Percentiles rank a stretch among this genome's conserved stretches.
Conservation (phyloP, 2,329 filamentous ascomycete species). For the Gaeumannomyces tritici region DNA sequence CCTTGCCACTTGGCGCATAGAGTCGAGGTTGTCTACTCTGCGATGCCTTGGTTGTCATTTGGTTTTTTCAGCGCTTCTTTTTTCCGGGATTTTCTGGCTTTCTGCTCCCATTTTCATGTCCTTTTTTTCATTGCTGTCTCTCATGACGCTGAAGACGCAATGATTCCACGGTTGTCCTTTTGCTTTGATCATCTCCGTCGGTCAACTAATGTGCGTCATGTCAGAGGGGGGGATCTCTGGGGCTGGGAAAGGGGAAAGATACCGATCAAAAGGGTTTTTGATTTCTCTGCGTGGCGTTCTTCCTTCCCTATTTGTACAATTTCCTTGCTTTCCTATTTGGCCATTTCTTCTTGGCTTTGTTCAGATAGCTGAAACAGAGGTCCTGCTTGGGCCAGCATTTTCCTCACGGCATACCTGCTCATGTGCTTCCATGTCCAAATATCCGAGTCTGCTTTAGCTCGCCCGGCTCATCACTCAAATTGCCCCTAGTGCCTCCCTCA, state of each 20-base stretch:
- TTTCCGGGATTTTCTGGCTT: neutral
- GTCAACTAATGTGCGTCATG: neutral
- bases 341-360: neutral
- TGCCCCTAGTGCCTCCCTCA: no score
- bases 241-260: neutral
- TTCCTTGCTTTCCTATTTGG: neutral
- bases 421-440: no score
- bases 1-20: neutral
- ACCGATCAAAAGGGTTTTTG: neutral
- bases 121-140: conserved; percentile 1
- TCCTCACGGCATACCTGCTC: neutral
- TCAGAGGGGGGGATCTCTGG: neutral
- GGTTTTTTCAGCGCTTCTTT: neutral
- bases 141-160: neutral
- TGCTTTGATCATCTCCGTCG: neutral
- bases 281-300: neutral
- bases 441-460: no score
- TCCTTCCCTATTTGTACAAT: neutral
- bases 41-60: neutral
- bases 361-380: neutral
- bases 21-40: neutral
- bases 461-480: no score
- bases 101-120: neutral
- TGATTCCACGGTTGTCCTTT: conserved; percentile 7
- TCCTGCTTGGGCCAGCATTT: neutral